Evolutionary conservation across 768 basidiomycete genomes (phyloP).

Genomic region (Brasilioporus rufonigricans): DNA sequence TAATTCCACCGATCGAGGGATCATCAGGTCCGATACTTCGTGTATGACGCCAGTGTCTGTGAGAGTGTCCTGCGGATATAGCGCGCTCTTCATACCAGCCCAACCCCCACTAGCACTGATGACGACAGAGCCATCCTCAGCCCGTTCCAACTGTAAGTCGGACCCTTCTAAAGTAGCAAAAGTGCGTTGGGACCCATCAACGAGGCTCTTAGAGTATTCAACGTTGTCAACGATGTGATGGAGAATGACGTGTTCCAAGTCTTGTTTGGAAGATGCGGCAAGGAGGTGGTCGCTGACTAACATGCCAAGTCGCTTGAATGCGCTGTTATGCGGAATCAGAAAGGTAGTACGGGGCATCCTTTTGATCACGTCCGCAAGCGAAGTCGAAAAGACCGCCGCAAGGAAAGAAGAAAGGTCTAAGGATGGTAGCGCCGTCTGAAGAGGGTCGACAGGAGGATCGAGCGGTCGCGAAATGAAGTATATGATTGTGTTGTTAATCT

Average conservation of each 20-base stretch:
- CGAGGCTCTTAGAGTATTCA: conserved; percentile 63
- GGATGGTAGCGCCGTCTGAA: conserved; percentile 76
- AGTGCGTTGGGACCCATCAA: conserved; percentile 65
- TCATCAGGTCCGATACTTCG: conserved; percentile 77
- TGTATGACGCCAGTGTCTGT: conserved; percentile 92
- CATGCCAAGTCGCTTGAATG: conserved; percentile 80
- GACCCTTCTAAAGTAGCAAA: conserved; percentile 85
- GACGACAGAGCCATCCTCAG: conserved; percentile 45
- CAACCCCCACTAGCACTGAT: conserved; percentile 76
- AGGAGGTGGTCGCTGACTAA: conserved; percentile 88
- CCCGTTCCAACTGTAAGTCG: conserved; percentile 69
- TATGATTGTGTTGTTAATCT: conserved; percentile 74
- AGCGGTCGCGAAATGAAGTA: conserved; percentile 88
- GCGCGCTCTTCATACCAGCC: conserved; percentile 61
- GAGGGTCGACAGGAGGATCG: conserved; percentile 74
- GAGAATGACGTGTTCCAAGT: conserved; percentile 80
- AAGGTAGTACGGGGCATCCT: conserved; percentile 70
- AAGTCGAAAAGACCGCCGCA: conserved; percentile 84
- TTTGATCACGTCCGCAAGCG: conserved; percentile 68
- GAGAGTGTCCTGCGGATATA: conserved; percentile 64
- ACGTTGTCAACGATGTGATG: conserved; percentile 82
- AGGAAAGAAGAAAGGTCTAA: conserved; percentile 91
- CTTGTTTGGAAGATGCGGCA: conserved; percentile 69
- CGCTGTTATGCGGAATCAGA: conserved; percentile 86
- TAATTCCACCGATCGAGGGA: conserved; percentile 85